Conservation (phyloP, 306 rosid genomes). For the Luffa acutangula region DNA sequence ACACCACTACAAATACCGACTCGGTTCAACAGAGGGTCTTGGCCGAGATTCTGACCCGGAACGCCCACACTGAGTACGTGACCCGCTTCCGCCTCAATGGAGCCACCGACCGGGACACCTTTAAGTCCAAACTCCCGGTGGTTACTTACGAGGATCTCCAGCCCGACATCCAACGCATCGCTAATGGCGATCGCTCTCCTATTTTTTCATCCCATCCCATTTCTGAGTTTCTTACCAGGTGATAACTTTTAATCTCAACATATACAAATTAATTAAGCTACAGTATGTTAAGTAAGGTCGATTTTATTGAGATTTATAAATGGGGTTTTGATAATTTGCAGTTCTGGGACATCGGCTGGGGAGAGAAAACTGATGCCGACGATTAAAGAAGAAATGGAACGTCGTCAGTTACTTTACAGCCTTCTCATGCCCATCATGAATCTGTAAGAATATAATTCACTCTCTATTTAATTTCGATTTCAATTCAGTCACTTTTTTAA, state of each 20-base stretch:
- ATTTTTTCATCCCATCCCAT: constrained; percentile 58
- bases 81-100: constrained; percentile 42
- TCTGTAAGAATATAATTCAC: constrained; percentile 24
- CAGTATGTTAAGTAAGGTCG: background rate
- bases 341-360: constrained; percentile 96
- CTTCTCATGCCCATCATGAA: constrained; percentile 89
- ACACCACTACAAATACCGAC: constrained; percentile 50
- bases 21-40: constrained; percentile 34
- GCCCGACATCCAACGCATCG: constrained; percentile 72
- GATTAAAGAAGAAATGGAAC: constrained; percentile 63
- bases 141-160: constrained; percentile 68
- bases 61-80: constrained; percentile 63
- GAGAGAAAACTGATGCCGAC: constrained; percentile 90
- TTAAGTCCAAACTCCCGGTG: constrained; percentile 65
- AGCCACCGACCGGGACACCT: constrained; percentile 52
- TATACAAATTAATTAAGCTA: background rate
- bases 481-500: no score
- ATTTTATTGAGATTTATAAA: background rate
- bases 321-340: constrained; percentile 17
- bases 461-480: background rate
- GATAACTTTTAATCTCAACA: background rate
- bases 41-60: constrained; percentile 45
- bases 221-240: constrained; percentile 95
- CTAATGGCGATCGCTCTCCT: constrained; percentile 75
- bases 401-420: constrained; percentile 64